Evolutionary conservation across 768 basidiomycete genomes (phyloP).

Genomic region (Pleurotus salmoneostramineus): DNA sequence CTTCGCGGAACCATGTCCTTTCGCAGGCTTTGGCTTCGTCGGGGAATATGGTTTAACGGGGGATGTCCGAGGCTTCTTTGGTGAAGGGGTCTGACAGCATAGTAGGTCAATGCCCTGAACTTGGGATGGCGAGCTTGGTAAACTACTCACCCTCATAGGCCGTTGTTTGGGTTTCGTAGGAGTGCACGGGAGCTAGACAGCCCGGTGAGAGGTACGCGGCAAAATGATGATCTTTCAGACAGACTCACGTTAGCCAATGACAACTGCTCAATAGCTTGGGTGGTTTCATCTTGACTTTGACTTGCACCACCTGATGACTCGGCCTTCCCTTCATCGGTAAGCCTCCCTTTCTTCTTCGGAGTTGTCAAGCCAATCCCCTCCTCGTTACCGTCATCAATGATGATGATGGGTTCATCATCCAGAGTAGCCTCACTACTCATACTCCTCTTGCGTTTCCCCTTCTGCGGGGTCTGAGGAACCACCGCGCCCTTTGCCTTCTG

Average conservation of each 20-base stretch:
- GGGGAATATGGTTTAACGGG: too few species aligned
- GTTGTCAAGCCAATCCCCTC: neutral
- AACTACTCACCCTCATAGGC: neutral
- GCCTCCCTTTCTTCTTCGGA: neutral
- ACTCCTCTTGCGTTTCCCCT: neutral
- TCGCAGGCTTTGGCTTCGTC: neutral
- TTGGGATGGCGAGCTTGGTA: neutral
- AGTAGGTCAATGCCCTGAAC: neutral
- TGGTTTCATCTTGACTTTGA: neutral
- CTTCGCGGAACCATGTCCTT: neutral
- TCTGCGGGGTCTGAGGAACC: neutral
- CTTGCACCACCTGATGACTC: neutral
- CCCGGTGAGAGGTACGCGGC: neutral
- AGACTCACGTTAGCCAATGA: neutral
- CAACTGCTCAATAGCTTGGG: neutral
- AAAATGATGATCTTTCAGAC: neutral
- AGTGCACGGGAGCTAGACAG: neutral
- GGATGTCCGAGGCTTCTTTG: neutral
- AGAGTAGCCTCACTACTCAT: neutral
- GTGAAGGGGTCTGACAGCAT: neutral
- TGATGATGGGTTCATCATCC: neutral
- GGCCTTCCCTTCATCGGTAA: neutral
- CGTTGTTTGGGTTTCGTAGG: neutral
- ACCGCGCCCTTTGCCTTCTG: conserved; percentile 29
- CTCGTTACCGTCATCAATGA: neutral